Percentiles rank a stretch among this genome's conserved stretches.
Evolutionary conservation across 208 protist species (phyloP).

Genomic region (Leishmania lainsoni): DNA sequence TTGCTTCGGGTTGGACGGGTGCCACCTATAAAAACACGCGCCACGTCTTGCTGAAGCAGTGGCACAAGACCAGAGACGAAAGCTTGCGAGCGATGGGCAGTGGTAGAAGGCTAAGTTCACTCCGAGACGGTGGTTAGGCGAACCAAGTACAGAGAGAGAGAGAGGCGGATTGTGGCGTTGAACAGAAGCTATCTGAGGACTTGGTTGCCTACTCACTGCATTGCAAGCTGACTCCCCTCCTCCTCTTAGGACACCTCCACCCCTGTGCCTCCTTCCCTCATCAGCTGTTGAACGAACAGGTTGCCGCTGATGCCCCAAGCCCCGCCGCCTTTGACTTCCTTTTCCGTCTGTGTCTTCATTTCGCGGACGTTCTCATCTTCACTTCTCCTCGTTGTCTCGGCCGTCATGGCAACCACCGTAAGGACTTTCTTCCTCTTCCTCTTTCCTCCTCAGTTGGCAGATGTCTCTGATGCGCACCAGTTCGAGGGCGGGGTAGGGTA

Average conservation of each 20-base stretch:
- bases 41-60: not conserved
- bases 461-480: not conserved
- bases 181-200: not conserved
- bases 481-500: not conserved
- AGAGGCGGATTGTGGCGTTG: not conserved
- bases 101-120: not conserved
- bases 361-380: not conserved
- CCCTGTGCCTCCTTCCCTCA: not conserved
- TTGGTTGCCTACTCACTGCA: not conserved
- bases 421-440: not conserved
- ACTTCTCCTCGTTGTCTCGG: not conserved
- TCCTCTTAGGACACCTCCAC: not conserved
- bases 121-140: not conserved
- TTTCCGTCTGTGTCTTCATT: not conserved
- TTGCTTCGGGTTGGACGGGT: not conserved
- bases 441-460: not conserved
- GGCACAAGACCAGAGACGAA: not conserved
- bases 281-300: not conserved
- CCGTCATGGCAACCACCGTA: not conserved
- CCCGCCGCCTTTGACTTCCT: not conserved
- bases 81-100: not conserved
- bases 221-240: not conserved
- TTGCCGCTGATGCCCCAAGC: not conserved
- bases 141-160: not conserved
- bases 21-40: not conserved